Conservation (phyloP, 1,284 basidiomycete species). For the Fomitopsis palustris region DNA sequence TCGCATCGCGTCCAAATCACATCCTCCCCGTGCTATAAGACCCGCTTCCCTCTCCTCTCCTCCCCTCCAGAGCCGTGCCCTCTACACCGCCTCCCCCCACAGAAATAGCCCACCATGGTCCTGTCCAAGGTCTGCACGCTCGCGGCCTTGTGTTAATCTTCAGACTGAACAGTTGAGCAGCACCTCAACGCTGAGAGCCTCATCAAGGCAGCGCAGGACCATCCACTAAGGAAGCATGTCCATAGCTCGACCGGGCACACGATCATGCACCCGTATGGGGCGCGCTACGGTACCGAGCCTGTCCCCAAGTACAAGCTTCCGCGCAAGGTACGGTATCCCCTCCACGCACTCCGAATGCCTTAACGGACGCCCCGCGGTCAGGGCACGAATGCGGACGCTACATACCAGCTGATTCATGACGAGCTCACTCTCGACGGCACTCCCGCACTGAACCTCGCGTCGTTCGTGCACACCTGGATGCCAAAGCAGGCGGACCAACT, state of each 20-base stretch:
- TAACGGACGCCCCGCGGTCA: slow-evolving; percentile 17
- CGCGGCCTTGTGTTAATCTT: not conserved
- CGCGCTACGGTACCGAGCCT: slow-evolving; percentile 59
- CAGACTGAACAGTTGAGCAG: slow-evolving; percentile 30
- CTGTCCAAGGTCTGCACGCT: slow-evolving; percentile 44
- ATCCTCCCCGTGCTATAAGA: slow-evolving; percentile 5
- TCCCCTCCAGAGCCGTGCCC: not conserved
- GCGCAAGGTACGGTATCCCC: slow-evolving; percentile 37
- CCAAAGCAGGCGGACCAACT: slow-evolving; percentile 66
- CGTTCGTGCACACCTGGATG: slow-evolving; percentile 62
- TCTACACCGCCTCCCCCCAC: not conserved
- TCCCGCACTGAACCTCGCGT: slow-evolving; percentile 81
- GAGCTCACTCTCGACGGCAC: slow-evolving; percentile 82
- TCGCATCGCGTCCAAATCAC: not conserved
- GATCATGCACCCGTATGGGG: slow-evolving; percentile 50
- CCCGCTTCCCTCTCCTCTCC: not conserved
- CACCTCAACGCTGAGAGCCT: slow-evolving; percentile 64
- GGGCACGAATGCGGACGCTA: slow-evolving; percentile 53
- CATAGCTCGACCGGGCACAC: slow-evolving; percentile 35
- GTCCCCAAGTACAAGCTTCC: slow-evolving; percentile 71
- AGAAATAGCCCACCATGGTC: slow-evolving; percentile 33
- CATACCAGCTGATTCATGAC: slow-evolving; percentile 84
- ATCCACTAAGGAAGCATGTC: slow-evolving; percentile 27
- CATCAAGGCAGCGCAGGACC: slow-evolving; percentile 44
- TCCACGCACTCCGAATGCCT: not conserved